Percentiles rank a stretch among this genome's conserved stretches.
phyloP scores from a whole-genome alignment of 1,284 basidiomycete species.

The Chondrostereum purpureum region DNA sequence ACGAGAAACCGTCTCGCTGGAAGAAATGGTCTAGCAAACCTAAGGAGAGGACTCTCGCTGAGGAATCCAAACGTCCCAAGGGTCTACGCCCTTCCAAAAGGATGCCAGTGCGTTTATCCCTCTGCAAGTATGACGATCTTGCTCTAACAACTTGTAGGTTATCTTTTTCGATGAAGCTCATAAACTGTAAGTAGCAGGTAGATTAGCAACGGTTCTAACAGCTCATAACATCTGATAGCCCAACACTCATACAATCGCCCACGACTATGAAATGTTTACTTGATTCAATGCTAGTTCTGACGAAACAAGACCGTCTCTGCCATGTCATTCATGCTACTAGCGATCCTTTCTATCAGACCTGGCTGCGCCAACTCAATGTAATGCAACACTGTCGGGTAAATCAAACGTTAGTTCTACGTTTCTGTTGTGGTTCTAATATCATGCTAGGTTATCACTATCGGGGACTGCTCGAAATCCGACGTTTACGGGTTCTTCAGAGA shows the following conservation, averaged over 20 bases:
- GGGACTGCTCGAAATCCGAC: constrained; percentile 69
- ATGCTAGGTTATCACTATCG: constrained; percentile 64
- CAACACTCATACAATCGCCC: constrained; percentile 64
- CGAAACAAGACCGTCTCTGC: constrained; percentile 77
- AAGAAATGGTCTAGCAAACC: constrained; percentile 20
- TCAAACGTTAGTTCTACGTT: constrained; percentile 1
- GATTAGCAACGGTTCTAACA: constrained; percentile 6
- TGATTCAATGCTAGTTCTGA: constrained; percentile 78
- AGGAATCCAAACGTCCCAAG: constrained; percentile 25
- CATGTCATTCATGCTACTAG: constrained; percentile 81
- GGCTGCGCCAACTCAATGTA: constrained; percentile 68
- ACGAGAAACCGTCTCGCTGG: constrained; percentile 15
- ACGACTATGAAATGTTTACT: constrained; percentile 78
- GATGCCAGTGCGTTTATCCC: constrained; percentile 44
- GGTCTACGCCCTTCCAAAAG: constrained; percentile 45
- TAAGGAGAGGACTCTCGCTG: too few relatives aligned
- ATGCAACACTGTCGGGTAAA: constrained; percentile 74
- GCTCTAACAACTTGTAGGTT: constrained; percentile 27
- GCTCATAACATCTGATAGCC: too few relatives aligned
- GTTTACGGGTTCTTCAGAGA: constrained; percentile 61
- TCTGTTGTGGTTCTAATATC: constrained; percentile 1
- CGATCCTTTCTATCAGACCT: constrained; percentile 80
- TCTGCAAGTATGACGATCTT: constrained; percentile 1
- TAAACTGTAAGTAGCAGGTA: constrained; percentile 67
- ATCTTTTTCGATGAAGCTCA: constrained; percentile 82